phyloP scores from a whole-genome alignment of 768 basidiomycete species.

The Zangia roseola region DNA sequence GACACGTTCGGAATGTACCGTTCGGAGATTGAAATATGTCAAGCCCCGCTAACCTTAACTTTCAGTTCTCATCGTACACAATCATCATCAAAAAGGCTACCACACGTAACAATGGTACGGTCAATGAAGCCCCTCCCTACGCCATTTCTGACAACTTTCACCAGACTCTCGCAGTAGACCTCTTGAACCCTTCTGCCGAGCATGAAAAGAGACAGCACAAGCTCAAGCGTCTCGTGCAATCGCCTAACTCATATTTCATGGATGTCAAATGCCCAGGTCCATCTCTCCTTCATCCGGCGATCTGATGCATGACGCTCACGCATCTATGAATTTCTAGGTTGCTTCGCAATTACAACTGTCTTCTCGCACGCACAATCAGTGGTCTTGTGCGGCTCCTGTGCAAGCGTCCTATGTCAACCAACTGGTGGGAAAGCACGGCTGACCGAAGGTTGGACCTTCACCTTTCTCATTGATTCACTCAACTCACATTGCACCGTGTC shows the following conservation, averaged over 20 bases:
- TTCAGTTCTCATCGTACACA: slow-evolving; percentile 17
- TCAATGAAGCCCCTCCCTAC: background rate
- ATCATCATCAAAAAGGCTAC: slow-evolving; percentile 20
- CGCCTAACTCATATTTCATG: slow-evolving; percentile 99
- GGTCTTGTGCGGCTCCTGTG: slow-evolving; percentile 90
- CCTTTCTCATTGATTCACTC: background rate
- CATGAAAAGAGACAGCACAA: slow-evolving; percentile 91
- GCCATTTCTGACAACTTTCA: slow-evolving; percentile 5
- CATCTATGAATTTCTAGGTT: slow-evolving; percentile 50
- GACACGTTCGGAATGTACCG: slow-evolving; percentile 13
- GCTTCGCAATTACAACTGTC: slow-evolving; percentile 94
- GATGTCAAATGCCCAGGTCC: slow-evolving; percentile 97
- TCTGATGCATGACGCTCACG: background rate
- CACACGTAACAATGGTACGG: slow-evolving; percentile 21
- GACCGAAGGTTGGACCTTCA: slow-evolving; percentile 80
- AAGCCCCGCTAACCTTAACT: slow-evolving; percentile 26
- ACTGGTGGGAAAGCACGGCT: slow-evolving; percentile 97
- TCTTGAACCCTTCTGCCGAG: slow-evolving; percentile 92
- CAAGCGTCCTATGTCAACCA: slow-evolving; percentile 94
- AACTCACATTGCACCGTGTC: slow-evolving; percentile 11
- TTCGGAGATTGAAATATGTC: slow-evolving; percentile 15
- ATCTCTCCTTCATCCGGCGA: slow-evolving; percentile 27
- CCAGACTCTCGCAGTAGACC: slow-evolving; percentile 94
- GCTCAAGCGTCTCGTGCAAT: slow-evolving; percentile 98
- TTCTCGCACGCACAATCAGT: slow-evolving; percentile 99